phyloP scores from a whole-genome alignment of 345 rosid genomes.

The Rhodomyrtus tomentosa region DNA sequence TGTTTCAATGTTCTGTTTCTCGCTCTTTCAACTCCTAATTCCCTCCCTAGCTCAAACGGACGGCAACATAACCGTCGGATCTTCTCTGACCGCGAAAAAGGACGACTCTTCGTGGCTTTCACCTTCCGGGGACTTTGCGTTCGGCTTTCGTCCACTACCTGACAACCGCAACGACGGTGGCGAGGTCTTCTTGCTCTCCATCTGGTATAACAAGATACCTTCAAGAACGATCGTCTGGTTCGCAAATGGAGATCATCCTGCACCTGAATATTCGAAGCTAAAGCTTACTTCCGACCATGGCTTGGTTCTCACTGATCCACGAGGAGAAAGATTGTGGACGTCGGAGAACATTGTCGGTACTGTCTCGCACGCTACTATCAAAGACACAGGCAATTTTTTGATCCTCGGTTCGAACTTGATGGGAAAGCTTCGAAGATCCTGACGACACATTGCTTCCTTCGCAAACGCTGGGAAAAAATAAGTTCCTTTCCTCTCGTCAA shows the following conservation, averaged over 20 bases:
- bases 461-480: constrained; percentile 5
- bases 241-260: constrained; percentile 8
- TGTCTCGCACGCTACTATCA: constrained; percentile 8
- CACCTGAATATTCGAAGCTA: constrained; percentile 10
- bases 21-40: neutral
- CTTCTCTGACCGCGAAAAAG: neutral
- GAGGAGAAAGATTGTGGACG: constrained; percentile 10
- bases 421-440: constrained; percentile 24
- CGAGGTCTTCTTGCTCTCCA: constrained; percentile 16
- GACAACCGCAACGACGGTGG: neutral
- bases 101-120: constrained; percentile 13
- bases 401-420: neutral
- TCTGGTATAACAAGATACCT: constrained; percentile 19
- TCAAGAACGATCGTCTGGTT: constrained; percentile 17
- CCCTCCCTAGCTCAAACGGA: neutral
- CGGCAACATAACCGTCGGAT: neutral
- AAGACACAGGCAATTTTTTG: constrained; percentile 17
- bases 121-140: constrained; percentile 15
- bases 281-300: constrained; percentile 5
- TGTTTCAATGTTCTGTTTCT: neutral
- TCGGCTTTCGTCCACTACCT: constrained; percentile 14
- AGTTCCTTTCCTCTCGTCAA: constrained; percentile 7
- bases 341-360: neutral
- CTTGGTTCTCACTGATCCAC: constrained; percentile 10
- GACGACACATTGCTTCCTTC: constrained; percentile 23